Conservation (phyloP, 768 basidiomycete genomes). For the Hygrocybe punicea region DNA sequence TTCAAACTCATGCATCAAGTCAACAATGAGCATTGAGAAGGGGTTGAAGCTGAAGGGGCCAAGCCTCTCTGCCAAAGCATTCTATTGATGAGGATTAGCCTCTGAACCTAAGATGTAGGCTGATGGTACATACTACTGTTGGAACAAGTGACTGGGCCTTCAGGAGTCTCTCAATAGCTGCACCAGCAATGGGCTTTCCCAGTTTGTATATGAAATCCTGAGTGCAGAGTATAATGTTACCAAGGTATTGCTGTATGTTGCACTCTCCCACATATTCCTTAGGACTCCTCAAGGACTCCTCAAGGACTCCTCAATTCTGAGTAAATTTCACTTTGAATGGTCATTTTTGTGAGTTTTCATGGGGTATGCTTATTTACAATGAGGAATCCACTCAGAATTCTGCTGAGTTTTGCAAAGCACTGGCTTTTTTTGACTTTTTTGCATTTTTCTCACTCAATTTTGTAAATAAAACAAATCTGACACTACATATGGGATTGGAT, state of each 20-base stretch:
- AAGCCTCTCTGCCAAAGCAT: constrained; percentile 7
- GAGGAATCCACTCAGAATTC: too few relatives aligned
- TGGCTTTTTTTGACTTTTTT: too few relatives aligned
- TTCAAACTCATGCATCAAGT: constrained; percentile 5
- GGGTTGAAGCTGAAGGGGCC: neutral
- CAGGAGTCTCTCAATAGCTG: neutral
- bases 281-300: too few relatives aligned
- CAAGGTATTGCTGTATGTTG: constrained; percentile 4
- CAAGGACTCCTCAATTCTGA: too few relatives aligned
- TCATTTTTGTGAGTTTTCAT: too few relatives aligned
- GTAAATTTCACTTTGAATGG: too few relatives aligned
- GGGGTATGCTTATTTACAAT: too few relatives aligned
- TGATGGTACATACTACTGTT: neutral
- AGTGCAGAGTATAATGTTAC: neutral
- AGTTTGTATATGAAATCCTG: constrained; percentile 1
- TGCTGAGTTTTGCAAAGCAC: too few relatives aligned
- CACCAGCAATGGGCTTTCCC: neutral
- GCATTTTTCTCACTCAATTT: too few relatives aligned
- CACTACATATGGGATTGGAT: too few relatives aligned
- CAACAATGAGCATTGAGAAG: constrained; percentile 5
- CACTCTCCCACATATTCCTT: too few relatives aligned
- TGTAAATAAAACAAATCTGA: too few relatives aligned
- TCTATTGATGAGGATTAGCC: neutral
- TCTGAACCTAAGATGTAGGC: neutral
- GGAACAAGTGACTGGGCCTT: constrained; percentile 4